Conservation (phyloP, 495 filamentous ascomycete genomes). For the Aspergillus steynii region DNA sequence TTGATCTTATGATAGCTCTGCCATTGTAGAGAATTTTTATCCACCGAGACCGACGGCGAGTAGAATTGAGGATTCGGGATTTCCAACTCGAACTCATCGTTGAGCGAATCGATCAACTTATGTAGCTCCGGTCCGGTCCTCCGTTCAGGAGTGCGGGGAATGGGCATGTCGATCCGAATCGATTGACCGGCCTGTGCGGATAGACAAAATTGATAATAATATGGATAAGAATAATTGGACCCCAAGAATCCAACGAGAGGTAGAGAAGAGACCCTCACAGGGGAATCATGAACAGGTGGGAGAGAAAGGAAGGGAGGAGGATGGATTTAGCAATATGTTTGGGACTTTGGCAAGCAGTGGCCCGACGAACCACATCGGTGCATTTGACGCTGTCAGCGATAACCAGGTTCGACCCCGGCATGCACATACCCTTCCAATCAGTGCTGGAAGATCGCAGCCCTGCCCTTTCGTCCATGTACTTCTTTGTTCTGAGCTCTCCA, state of each 20-base stretch:
- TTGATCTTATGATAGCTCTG: conserved; percentile 16
- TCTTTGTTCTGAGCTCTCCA: background rate
- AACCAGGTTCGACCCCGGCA: background rate
- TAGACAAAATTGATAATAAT: background rate
- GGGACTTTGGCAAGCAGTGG: background rate
- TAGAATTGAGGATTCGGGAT: conserved; percentile 24
- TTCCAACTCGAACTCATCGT: conserved; percentile 26
- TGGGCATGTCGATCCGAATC: conserved; percentile 7
- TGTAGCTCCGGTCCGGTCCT: conserved; percentile 18
- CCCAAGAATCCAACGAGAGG: background rate
- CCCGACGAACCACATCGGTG: background rate
- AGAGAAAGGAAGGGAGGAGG: background rate
- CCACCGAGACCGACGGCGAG: conserved; percentile 17
- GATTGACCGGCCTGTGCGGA: background rate
- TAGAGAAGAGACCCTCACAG: background rate
- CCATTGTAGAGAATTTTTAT: conserved; percentile 16
- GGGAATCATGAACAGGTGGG: background rate
- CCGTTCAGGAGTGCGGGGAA: conserved; percentile 21
- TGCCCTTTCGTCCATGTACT: background rate
- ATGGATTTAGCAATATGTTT: background rate
- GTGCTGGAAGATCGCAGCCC: background rate
- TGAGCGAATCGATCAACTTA: conserved; percentile 23
- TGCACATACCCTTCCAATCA: background rate
- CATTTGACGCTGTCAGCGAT: background rate
- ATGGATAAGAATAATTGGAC: background rate